A percentile compares a stretch with the other conserved stretches of the same genome.
Evolutionary conservation across 306 rosid genomes (phyloP).

Genomic region (Albizia julibrissin): DNA sequence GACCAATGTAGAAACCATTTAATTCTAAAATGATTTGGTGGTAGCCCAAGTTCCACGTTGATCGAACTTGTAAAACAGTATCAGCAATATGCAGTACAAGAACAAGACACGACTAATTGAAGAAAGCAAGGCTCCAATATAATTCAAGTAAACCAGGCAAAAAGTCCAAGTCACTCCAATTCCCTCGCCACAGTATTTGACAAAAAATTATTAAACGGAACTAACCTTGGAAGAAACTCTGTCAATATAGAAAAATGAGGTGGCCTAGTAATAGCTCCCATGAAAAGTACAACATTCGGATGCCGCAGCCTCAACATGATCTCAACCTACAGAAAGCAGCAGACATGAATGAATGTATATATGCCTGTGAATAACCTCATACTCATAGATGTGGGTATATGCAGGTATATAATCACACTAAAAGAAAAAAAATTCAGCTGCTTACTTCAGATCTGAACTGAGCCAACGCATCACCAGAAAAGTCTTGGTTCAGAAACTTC

Average conservation of each 20-base stretch:
- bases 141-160: constrained; percentile 23
- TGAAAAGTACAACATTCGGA: constrained; percentile 98
- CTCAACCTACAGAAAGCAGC: constrained; percentile 72
- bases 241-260: constrained; percentile 97
- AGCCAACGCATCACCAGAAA: constrained; percentile 87
- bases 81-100: constrained; percentile 7
- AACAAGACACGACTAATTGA: constrained; percentile 10
- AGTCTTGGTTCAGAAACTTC: constrained; percentile 93
- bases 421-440: constrained; percentile 21
- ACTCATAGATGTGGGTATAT: constrained; percentile 1
- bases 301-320: constrained; percentile 97
- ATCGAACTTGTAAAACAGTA: constrained; percentile 2
- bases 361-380: constrained; percentile 20
- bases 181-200: constrained; percentile 10
- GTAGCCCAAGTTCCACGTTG: constrained; percentile 21
- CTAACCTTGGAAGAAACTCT: constrained; percentile 90
- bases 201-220: constrained; percentile 19
- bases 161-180: not conserved
- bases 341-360: constrained; percentile 25
- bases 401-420: not conserved
- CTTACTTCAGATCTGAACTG: constrained; percentile 97
- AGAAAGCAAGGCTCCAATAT: constrained; percentile 10
- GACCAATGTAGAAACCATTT: constrained; percentile 27
- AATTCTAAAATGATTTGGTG: not conserved
- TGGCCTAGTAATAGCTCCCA: constrained; percentile 94